Evolutionary conservation across 106 monocot species (phyloP), one percentile per base, ranked within the genome.

Genomic region (Ottelia alismoides): DNA sequence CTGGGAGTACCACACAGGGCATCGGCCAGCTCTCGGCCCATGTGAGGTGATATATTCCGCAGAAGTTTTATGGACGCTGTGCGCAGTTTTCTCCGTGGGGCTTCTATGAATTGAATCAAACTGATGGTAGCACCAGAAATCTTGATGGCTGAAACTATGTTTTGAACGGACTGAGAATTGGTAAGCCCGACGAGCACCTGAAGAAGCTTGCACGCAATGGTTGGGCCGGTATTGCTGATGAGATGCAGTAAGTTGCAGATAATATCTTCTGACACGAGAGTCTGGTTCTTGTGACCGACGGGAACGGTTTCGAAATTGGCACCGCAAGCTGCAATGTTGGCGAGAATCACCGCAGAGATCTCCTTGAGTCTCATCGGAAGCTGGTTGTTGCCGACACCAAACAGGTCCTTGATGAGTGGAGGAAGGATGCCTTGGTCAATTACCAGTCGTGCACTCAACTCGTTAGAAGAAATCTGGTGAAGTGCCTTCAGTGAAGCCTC

Each of bases 201-300:
- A 47, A 96, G 78, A 30, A 96, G 84, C 53, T 85, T 78, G 74
- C 78, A 80, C 60, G 74, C 84, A 29, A 88, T 96, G 68, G 94
- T 64, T 40, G 94, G 94, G 20, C 94, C 94, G 20, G 88, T 88
- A 66, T 96, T 96, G 65, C 81, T 96, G 53, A 96, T 88, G 56
- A 96, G 81, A 60, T 88, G 88, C 27, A 96, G 78, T 0, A 96
- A 76, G 66, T 78, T 88, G 81, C 82, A 81, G 57, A 96, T 61
- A 52, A 81, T 74, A 32, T 81, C 75, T 61, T 88, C 94, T 2
- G 88, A 96, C 18, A 88, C 78, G 49, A 96, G 60, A 2, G 88
- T 88, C 40, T 79, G 81, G 22, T 60, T 32, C 11, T 64, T 51
- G 20, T 72, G 62, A 57, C 66, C 78, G n/a, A 96, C 71, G 17